These are phyloP conservation scores for Boletus rex-veris DNA, from an alignment of 768 basidiomycete genomes.

Conservation along the genomic window DNA sequence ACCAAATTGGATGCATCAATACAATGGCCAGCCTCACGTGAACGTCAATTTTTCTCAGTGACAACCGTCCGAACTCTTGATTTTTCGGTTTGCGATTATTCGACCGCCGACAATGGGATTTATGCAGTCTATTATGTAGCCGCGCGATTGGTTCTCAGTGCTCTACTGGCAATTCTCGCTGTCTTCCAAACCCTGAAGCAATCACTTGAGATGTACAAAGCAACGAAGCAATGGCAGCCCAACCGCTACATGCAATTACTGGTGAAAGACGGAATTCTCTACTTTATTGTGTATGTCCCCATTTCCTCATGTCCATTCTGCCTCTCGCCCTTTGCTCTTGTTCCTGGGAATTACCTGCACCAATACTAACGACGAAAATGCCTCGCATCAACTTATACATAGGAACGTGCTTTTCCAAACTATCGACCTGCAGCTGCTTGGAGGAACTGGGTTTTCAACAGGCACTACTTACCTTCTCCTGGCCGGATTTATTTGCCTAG, in stretches of 20 bases:
- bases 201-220: neutral
- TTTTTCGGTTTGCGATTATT: neutral
- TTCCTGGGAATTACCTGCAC: no score
- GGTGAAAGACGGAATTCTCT: neutral
- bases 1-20: neutral
- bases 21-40: no score
- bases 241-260: neutral
- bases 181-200: neutral
- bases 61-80: neutral
- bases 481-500: no score
- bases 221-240: neutral
- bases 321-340: no score
- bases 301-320: no score
- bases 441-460: no score
- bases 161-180: neutral
- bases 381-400: slow-evolving; percentile 13
- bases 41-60: neutral
- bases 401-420: no score
- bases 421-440: no score
- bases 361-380: slow-evolving; percentile 33
- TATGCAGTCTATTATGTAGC: neutral
- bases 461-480: no score
- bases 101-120: fast-evolving
- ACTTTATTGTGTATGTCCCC: neutral
- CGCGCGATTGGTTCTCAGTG: neutral